Base-by-base conservation (phyloP, 2,329 filamentous ascomycete species). In the Exophiala sideris region DNA sequence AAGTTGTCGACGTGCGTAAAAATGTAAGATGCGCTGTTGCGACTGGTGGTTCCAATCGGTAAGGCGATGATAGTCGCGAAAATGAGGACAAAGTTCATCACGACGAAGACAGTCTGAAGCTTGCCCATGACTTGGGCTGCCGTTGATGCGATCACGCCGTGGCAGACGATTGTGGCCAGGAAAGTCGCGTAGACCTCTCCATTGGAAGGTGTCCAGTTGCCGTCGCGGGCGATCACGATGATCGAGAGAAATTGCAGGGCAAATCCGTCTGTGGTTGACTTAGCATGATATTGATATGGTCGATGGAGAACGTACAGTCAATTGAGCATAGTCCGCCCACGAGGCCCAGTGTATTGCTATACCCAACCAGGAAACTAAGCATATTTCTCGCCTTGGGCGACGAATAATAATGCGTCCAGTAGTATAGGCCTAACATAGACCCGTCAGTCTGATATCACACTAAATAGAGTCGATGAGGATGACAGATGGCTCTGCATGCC, bases 301-400 rank as follows among this genome's bases (percentile, higher is more conserved):
- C 12, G 20, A 32, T 20, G 18, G 16, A 44, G 11, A 6, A 54
- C 68, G 58, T 56, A 73, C 71, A 85, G 64, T 85, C 81, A 57
- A 84, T 80, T 20, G 79, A 82, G 66, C 82, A 85, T 11, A 84
- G 71, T 5, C 81, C 82, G 32, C 80, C 82, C n/a, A 85, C 73
- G 7, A 83, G 66, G 5, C 81, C 82, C 14, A 85, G 71, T 1
- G 79, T 84, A 62, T 85, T 84, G 64, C 79, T 82, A 60, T 83
- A 83, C 24, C 81, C 81, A 14, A 84, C 80, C 33, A 83, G 65
- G 62, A 83, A 84, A 58, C 76, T 80, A n/a, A 84, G 66, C 3
- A 79, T 76, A 63, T 83, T 83, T 57, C 79, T 75, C 56, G 73
- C 79, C 38, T 76, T 76, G 2, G 77, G 76, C 2, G 74, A 76